phyloP scores from a whole-genome alignment of 495 filamentous ascomycete genomes.

The Oidiodendron maius region DNA sequence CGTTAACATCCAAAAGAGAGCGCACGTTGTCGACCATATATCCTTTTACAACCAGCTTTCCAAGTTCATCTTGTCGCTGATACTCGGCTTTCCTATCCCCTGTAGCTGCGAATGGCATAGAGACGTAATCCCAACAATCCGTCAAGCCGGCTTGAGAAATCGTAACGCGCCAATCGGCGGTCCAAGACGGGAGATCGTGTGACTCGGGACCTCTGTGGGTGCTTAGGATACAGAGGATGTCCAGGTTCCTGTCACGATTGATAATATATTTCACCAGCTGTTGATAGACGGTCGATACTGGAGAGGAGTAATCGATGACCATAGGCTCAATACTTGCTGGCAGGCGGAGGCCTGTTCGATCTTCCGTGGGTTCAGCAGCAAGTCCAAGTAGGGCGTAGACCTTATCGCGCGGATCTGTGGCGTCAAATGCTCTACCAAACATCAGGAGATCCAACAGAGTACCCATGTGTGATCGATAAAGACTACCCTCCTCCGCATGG shows the following conservation, averaged over 20 bases:
- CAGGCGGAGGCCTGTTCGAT: neutral
- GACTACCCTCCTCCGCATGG: neutral
- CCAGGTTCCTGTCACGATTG: neutral
- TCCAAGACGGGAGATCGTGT: no score
- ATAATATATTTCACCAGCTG: neutral
- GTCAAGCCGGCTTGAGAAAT: no score
- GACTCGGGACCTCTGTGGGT: no score
- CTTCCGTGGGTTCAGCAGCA: neutral
- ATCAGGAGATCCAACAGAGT: neutral
- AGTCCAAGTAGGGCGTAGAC: neutral
- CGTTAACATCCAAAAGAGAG: no score
- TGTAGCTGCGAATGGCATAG: no score
- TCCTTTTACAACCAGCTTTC: no score
- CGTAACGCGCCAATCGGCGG: no score
- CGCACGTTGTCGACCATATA: no score
- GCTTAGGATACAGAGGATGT: conserved; percentile 1
- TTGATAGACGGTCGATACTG: neutral
- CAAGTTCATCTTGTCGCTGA: no score
- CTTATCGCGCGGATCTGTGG: neutral
- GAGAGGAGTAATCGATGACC: neutral
- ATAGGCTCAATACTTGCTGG: neutral
- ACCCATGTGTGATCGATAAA: neutral
- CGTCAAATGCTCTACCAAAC: neutral
- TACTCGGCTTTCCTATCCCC: no score
- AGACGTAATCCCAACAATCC: no score